Conservation (phyloP, 140 eudicot species). For the Anethum foeniculum region DNA sequence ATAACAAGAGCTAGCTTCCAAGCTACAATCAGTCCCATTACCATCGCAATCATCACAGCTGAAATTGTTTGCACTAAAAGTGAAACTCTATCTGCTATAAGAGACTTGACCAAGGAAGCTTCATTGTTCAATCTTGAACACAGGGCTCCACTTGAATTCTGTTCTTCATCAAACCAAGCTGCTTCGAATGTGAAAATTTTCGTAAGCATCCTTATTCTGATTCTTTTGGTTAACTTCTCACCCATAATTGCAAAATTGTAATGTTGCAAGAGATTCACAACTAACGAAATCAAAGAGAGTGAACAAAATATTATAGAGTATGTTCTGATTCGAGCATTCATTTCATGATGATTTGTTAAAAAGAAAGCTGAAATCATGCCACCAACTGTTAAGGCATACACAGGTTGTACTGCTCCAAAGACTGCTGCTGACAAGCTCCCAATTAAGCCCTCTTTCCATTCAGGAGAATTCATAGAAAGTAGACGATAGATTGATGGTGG, state of each 20-base stretch:
- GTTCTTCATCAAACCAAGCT: conserved; percentile 89
- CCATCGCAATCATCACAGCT: conserved; percentile 65
- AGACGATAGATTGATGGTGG: conserved; percentile 63
- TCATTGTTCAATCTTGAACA: conserved; percentile 75
- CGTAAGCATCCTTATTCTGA: conserved; percentile 63
- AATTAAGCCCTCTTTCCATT: conserved; percentile 69
- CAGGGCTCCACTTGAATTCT: conserved; percentile 67
- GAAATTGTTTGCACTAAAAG: conserved; percentile 66
- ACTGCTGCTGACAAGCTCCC: conserved; percentile 70
- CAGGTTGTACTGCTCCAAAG: conserved; percentile 80
- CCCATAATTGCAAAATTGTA: conserved; percentile 88
- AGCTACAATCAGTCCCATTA: conserved; percentile 67
- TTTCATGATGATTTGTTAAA: conserved; percentile 49
- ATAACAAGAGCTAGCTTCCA: conserved; percentile 95
- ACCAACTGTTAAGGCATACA: conserved; percentile 81
- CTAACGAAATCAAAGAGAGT: conserved; percentile 55
- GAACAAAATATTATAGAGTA: conserved; percentile 51
- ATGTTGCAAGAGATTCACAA: conserved; percentile 67
- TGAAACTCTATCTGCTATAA: conserved; percentile 80
- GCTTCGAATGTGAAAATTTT: conserved; percentile 69
- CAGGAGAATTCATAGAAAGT: conserved; percentile 55
- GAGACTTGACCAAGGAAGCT: conserved; percentile 91
- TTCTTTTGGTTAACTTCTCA: conserved; percentile 61
- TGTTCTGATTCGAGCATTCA: conserved; percentile 49
- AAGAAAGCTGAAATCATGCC: conserved; percentile 90